phyloP scores from a whole-genome alignment of 208 protist genomes.

The Vickermania spadyakhi region DNA sequence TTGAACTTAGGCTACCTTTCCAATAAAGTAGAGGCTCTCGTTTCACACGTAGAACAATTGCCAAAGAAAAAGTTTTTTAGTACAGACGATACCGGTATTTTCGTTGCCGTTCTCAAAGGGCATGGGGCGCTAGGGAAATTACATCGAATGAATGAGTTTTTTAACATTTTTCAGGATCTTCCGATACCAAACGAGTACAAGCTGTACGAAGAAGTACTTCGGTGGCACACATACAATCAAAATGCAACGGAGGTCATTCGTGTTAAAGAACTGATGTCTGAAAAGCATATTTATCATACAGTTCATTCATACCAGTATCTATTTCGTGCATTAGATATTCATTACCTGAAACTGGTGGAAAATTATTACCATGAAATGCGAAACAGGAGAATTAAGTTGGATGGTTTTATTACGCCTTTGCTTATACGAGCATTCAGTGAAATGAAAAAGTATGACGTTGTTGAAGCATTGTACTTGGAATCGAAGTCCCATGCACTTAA shows the following conservation, averaged over 20 bases:
- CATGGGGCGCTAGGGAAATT: constrained; percentile 71
- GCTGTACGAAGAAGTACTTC: constrained; percentile 85
- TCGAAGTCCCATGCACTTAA: constrained; percentile 31
- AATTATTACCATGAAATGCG: constrained; percentile 84
- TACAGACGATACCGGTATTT: constrained; percentile 38
- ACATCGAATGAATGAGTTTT: constrained; percentile 68
- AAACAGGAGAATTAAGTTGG: constrained; percentile 54
- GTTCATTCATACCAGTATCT: constrained; percentile 73
- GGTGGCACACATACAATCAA: constrained; percentile 75
- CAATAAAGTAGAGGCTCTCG: constrained; percentile 60
- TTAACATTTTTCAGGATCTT: constrained; percentile 36
- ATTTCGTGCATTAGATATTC: constrained; percentile 81
- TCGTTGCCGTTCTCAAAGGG: constrained; percentile 66
- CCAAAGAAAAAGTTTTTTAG: constrained; percentile 43
- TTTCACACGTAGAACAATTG: constrained; percentile 69
- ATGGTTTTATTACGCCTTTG: constrained; percentile 78
- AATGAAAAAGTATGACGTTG: constrained; percentile 36
- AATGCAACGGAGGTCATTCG: constrained; percentile 85
- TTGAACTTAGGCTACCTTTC: constrained; percentile 22
- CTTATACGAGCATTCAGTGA: constrained; percentile 79
- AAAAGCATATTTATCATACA: constrained; percentile 66
- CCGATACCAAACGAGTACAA: constrained; percentile 53
- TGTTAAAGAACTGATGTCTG: constrained; percentile 84
- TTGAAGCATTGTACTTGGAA: constrained; percentile 75
- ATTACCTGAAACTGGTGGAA: constrained; percentile 83